Evolutionary conservation across 1,139 yeast species (phyloP), one percentile per base, ranked within the genome.

Genomic region (Candida frijolesensis): DNA sequence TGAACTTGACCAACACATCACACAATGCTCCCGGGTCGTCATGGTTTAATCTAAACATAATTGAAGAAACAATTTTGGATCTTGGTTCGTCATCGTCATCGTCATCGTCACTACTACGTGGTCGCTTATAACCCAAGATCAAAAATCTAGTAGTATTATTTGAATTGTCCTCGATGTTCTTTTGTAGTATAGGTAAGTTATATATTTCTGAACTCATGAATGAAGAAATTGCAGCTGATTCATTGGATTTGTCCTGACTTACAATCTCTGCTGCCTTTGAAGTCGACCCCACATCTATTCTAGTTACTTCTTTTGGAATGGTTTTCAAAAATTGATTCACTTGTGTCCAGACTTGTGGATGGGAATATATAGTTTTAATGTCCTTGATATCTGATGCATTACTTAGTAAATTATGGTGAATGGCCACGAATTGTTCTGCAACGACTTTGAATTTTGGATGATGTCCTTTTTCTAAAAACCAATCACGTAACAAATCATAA

Each of bases 281-380:
- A 0, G 98, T 94, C 0, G 97, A 89, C 2, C 80, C 75, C 1
- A 86, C 78, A 66, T 91, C 96, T 10, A 87, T 71, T 53, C 67
- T 76, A 45, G 76, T 74, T n/a, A 80, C 67, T 52, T 37, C 71
- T 65, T 70, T 67, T 1, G 65, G 60, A 46, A 74, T 59, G 3
- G 65, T 56, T n/a, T 65, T 61, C 47, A 87, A 63, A 64, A 84
- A 86, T 11, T 72, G 65, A 2, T 80, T 74, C 43, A 89, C 86
- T 64, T 94, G 99, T 3, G 97, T 96, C 99, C 99, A 94, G 0
- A 91, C 99, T 65, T 94, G 99, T 3, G 99, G 98, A 66, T 94
- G 99, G 2, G 97, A 87, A 69, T 89, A 89, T 25, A 94, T 78
- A 38, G 78, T 80, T 14, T 70, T 68, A 48, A 86, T 77, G 15